These are phyloP conservation scores for Abrus pulchellus DNA, from an alignment of 306 rosid genomes.

Conservation along the genomic window DNA sequence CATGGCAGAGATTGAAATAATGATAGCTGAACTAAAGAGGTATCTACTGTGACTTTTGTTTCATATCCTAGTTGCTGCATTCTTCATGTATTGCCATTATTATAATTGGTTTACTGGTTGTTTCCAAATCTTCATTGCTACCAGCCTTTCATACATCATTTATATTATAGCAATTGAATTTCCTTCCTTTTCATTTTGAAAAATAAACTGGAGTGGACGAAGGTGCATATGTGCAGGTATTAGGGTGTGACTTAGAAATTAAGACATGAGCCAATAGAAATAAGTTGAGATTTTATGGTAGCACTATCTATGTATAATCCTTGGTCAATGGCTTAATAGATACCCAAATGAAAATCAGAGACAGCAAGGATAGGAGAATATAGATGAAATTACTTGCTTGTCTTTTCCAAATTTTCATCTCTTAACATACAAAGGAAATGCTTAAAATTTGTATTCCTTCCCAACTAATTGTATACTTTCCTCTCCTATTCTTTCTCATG, in stretches of 20 bases:
- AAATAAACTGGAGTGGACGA: not conserved
- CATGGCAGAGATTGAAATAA: constrained; percentile 89
- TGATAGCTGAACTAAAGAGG: constrained; percentile 93
- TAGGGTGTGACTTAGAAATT: constrained; percentile 20
- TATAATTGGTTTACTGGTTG: not conserved
- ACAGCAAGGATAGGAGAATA: constrained; percentile 7
- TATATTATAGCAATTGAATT: constrained; percentile 9
- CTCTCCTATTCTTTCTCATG: not conserved
- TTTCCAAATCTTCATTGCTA: not conserved
- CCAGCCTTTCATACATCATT: not conserved
- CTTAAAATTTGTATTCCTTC: not conserved
- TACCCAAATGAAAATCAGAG: not conserved
- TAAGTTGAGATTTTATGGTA: constrained; percentile 11
- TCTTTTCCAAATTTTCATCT: constrained; percentile 21
- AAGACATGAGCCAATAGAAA: not conserved
- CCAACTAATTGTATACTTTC: not conserved
- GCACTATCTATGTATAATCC: constrained; percentile 12
- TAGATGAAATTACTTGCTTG: not conserved
- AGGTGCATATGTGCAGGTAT: not conserved
- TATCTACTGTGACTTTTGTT: constrained; percentile 49
- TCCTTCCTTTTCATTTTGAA: not conserved
- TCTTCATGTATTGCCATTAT: constrained; percentile 7
- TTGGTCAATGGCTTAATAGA: constrained; percentile 24
- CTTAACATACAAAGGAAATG: not conserved
- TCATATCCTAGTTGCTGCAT: constrained; percentile 35